These are phyloP conservation scores for Torulaspora franciscae DNA, from an alignment of 805 yeast genomes.

Conservation along the genomic window DNA sequence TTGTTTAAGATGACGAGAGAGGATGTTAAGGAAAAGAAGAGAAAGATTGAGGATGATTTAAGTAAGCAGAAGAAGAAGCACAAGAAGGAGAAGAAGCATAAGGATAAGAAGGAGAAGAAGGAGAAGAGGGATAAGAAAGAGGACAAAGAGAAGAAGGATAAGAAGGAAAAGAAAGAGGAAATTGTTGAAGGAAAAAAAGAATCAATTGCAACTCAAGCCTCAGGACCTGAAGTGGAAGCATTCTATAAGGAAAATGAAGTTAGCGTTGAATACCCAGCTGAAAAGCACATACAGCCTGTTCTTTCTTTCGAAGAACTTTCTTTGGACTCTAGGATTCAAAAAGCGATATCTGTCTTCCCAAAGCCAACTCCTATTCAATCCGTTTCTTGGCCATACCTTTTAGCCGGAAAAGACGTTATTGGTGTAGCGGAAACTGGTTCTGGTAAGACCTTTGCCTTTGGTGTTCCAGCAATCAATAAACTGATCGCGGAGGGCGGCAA, in stretches of 20 bases:
- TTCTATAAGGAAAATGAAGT: conserved; percentile 72
- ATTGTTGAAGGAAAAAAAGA: conserved; percentile 29
- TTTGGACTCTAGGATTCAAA: conserved; percentile 51
- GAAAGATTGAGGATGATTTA: conserved; percentile 35
- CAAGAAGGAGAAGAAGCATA: conserved; percentile 36
- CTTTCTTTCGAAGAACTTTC: conserved; percentile 60
- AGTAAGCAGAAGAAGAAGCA: conserved; percentile 31
- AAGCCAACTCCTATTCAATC: conserved; percentile 96
- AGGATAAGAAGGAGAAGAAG: conserved; percentile 36
- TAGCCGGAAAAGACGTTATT: conserved; percentile 75
- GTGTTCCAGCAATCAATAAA: conserved; percentile 90
- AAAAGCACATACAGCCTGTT: conserved; percentile 57
- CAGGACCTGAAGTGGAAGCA: conserved; percentile 53
- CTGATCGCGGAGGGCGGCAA: conserved; percentile 37
- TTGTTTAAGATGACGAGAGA: conserved; percentile 34
- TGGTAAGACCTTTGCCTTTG: conserved; percentile 95
- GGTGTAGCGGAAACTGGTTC: conserved; percentile 99
- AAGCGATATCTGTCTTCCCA: conserved; percentile 66
- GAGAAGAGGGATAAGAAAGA: conserved; percentile 32
- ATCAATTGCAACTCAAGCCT: conserved; percentile 36
- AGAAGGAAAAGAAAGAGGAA: conserved; percentile 26
- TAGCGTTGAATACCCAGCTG: conserved; percentile 63
- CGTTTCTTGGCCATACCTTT: conserved; percentile 86
- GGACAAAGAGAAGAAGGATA: conserved; percentile 16
- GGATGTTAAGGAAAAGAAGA: conserved; percentile 39